A percentile compares a stretch with the other conserved stretches of the same genome.
Evolutionary conservation across 805 yeast species (phyloP).

Genomic region (Helenozyma baotianmanensis): DNA sequence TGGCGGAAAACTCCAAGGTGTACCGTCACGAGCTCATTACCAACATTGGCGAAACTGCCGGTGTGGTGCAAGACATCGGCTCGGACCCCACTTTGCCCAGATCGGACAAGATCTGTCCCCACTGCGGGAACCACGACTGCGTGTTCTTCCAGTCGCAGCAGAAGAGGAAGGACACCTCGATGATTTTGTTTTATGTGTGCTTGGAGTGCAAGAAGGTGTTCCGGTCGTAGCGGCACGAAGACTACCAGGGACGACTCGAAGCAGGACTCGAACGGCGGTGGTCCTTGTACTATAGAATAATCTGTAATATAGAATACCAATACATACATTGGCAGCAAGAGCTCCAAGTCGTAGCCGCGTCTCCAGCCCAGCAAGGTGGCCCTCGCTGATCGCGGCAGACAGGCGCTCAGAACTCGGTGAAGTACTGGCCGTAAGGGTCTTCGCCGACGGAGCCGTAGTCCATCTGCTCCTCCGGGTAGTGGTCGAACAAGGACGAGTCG

Average conservation of each 20-base stretch:
- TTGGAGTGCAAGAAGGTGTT: constrained; percentile 77
- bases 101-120: constrained; percentile 89
- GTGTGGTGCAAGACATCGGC: constrained; percentile 93
- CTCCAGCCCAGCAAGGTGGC: no score
- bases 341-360: no score
- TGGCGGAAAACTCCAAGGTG: constrained; percentile 82
- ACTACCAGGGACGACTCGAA: no score
- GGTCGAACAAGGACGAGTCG: constrained; percentile 44
- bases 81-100: constrained; percentile 97
- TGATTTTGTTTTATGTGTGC: constrained; percentile 93
- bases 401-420: constrained; percentile 28
- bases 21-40: constrained; percentile 90
- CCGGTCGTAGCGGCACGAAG: constrained; percentile 20
- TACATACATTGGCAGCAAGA: neutral
- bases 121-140: constrained; percentile 81
- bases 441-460: constrained; percentile 38
- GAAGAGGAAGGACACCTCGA: constrained; percentile 88
- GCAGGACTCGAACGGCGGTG: no score
- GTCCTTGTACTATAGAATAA: no score
- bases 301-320: neutral
- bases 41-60: constrained; percentile 92
- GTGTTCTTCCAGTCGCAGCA: constrained; percentile 98
- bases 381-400: no score
- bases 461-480: constrained; percentile 42
- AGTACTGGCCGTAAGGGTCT: constrained; percentile 33